phyloP scores from a whole-genome alignment of 306 rosid genomes.

The Abrus pulchellus region DNA sequence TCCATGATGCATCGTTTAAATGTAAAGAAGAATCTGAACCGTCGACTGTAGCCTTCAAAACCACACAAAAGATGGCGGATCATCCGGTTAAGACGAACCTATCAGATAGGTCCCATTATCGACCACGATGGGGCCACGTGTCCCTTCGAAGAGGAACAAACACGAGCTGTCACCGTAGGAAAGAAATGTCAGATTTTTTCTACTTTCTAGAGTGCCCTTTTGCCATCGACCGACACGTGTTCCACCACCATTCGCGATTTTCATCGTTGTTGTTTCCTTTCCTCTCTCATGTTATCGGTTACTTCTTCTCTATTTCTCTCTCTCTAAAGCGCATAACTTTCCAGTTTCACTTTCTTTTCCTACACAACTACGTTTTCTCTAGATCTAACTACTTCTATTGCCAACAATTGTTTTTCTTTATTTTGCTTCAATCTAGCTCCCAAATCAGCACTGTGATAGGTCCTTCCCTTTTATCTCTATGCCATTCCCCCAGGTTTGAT shows the following conservation, averaged over 20 bases:
- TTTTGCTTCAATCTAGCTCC: slow-evolving; percentile 6
- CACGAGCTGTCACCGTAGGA: slow-evolving; percentile 21
- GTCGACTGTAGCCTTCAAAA: background rate
- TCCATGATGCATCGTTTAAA: background rate
- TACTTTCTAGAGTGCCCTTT: slow-evolving; percentile 27
- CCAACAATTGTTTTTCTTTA: slow-evolving; percentile 1
- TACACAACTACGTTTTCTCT: slow-evolving; percentile 44
- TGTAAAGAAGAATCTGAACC: background rate
- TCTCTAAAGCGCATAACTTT: slow-evolving; percentile 14
- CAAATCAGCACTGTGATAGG: background rate
- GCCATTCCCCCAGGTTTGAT: slow-evolving; percentile 57
- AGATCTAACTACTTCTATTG: slow-evolving; percentile 47
- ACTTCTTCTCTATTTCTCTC: slow-evolving; percentile 22
- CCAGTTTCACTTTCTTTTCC: slow-evolving; percentile 37
- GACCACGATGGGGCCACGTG: slow-evolving; percentile 33
- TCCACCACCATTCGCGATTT: slow-evolving; percentile 24
- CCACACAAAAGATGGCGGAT: background rate
- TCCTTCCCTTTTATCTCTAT: slow-evolving; percentile 48
- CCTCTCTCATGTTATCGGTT: slow-evolving; percentile 44
- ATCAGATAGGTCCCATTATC: slow-evolving; percentile 13
- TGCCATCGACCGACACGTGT: slow-evolving; percentile 42
- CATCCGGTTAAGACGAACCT: background rate
- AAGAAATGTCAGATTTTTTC: slow-evolving; percentile 43
- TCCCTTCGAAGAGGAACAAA: background rate
- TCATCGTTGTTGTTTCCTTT: slow-evolving; percentile 23